These are phyloP conservation scores for Nothomitra cinnamomea DNA, from an alignment of 2,329 filamentous ascomycete genomes.

Conservation along the genomic window DNA sequence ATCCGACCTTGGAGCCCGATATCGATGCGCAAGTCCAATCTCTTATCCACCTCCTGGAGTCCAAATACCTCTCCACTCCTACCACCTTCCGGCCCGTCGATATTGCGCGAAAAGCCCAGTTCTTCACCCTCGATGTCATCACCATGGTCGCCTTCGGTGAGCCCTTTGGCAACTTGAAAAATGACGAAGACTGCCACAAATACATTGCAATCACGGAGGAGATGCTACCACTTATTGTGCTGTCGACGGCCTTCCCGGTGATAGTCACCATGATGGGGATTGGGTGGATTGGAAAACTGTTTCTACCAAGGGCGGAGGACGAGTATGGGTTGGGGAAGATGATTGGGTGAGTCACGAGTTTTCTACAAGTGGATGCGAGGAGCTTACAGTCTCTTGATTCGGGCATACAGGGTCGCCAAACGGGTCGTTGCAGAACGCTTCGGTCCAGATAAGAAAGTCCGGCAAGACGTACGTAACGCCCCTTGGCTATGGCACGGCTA, in stretches of 20 bases:
- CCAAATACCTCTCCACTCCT: conserved; percentile 25
- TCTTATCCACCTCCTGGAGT: conserved; percentile 30
- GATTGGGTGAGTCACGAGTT: conserved; percentile 11
- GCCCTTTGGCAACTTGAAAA: conserved; percentile 28
- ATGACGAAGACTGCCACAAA: conserved; percentile 25
- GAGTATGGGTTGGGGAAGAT: conserved; percentile 13
- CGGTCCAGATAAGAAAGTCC: neutral
- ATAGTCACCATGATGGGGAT: neutral
- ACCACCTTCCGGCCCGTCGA: conserved; percentile 23
- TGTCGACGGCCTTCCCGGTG: neutral
- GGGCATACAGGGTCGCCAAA: neutral
- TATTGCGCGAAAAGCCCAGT: conserved; percentile 31
- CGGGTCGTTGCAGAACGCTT: neutral
- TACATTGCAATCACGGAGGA: conserved; percentile 23
- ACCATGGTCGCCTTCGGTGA: conserved; percentile 34
- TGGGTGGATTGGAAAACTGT: conserved; percentile 6
- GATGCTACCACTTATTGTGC: conserved; percentile 8
- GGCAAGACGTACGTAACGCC: neutral
- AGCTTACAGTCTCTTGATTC: too few species aligned
- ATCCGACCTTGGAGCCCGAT: conserved; percentile 30
- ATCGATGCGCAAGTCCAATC: conserved; percentile 32
- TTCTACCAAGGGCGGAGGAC: conserved; percentile 13
- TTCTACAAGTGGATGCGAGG: neutral
- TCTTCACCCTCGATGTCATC: conserved; percentile 39
- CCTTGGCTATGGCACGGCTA: too few species aligned